Evolutionary conservation across 2,329 filamentous ascomycete genomes (phyloP).

Genomic region (Xylariaceae sp.): DNA sequence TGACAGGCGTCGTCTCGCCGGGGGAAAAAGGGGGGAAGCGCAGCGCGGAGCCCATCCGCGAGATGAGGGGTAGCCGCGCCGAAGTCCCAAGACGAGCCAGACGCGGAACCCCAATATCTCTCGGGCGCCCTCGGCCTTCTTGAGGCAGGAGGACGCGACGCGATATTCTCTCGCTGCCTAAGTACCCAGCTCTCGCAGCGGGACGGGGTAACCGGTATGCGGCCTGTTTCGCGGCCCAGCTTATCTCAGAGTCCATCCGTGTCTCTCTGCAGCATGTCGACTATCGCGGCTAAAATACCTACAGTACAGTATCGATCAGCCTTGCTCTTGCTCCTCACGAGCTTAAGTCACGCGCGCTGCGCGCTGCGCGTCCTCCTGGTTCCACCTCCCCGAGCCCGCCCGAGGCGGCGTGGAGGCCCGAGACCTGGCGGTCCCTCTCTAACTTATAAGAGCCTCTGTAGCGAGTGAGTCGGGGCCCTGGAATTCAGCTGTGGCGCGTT

Average conservation of each 20-base stretch:
- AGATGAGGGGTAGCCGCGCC: too few species aligned
- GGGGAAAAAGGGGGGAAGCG: too few species aligned
- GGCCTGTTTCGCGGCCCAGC: not conserved
- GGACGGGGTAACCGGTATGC: not conserved
- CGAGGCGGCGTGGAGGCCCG: too few species aligned
- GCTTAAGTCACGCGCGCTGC: not conserved
- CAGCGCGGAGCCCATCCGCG: too few species aligned
- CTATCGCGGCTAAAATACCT: conserved; percentile 1
- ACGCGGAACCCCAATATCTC: too few species aligned
- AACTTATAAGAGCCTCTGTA: not conserved
- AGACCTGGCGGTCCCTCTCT: not conserved
- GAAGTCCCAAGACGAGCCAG: too few species aligned
- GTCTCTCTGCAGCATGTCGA: not conserved
- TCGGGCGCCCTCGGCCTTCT: too few species aligned
- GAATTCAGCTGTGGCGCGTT: conserved; percentile 32
- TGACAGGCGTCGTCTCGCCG: too few species aligned
- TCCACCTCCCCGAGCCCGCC: not conserved
- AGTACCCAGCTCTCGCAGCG: too few species aligned
- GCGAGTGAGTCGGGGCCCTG: conserved; percentile 5
- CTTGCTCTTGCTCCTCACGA: too few species aligned
- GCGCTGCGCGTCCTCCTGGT: not conserved
- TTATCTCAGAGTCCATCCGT: not conserved
- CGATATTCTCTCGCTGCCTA: too few species aligned
- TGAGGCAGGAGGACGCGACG: too few species aligned
- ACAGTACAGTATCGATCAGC: not conserved